These are phyloP conservation scores for Fomitopsis serialis DNA, from an alignment of 768 basidiomycete species.

Conservation along the genomic window DNA sequence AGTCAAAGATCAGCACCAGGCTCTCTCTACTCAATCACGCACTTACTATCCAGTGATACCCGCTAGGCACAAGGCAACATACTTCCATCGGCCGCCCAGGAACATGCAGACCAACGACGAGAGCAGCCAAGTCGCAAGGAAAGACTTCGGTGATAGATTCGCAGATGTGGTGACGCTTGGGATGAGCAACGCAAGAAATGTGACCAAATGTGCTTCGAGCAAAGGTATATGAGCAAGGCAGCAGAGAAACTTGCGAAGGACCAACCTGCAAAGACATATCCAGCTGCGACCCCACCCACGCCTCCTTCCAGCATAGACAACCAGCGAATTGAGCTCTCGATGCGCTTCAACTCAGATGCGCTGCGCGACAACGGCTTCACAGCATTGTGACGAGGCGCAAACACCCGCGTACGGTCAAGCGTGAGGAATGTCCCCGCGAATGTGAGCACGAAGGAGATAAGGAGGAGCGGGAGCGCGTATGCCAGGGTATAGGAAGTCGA, in stretches of 20 bases:
- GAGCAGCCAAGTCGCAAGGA: constrained; percentile 57
- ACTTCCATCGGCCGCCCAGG: constrained; percentile 51
- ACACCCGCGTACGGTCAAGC: constrained; percentile 62
- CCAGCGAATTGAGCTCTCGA: constrained; percentile 21
- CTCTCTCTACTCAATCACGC: too few species aligned
- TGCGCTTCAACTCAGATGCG: constrained; percentile 27
- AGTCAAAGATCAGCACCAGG: too few species aligned
- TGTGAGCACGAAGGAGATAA: constrained; percentile 49
- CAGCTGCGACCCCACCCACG: constrained; percentile 52
- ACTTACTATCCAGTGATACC: constrained; percentile 53
- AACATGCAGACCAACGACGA: constrained; percentile 41
- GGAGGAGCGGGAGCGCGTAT: constrained; percentile 57
- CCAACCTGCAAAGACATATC: constrained; percentile 58
- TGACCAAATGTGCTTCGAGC: constrained; percentile 44
- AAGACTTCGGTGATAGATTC: constrained; percentile 41
- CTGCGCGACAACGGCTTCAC: constrained; percentile 5
- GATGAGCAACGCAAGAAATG: constrained; percentile 54
- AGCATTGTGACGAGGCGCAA: constrained; percentile 34
- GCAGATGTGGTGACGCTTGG: constrained; percentile 43
- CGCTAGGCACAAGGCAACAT: constrained; percentile 41
- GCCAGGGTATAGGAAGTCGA: constrained; percentile 46
- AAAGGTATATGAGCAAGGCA: background rate
- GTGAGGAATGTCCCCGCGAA: constrained; percentile 72
- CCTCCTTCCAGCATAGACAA: constrained; percentile 52
- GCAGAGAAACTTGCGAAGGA: constrained; percentile 1